Evolutionary conservation across 495 filamentous ascomycete genomes (phyloP), one percentile per base, ranked within the genome.

Genomic region (Xylaria palmicola): DNA sequence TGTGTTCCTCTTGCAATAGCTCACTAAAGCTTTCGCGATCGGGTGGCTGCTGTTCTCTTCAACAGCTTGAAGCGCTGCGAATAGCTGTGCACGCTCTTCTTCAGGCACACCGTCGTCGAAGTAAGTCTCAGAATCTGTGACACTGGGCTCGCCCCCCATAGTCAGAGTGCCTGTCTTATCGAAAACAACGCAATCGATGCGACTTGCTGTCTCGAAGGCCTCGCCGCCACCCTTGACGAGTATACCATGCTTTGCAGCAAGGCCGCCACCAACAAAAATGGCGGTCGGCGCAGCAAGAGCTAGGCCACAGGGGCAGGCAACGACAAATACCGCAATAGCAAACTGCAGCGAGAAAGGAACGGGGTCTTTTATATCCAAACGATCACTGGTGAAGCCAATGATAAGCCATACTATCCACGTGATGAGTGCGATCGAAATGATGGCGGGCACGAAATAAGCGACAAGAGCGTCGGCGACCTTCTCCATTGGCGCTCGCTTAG

Each of bases 131-230:
- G 88, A 83, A 45, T 95, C 88, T 0, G 91, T 90, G 24, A 98
- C 87, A 8, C 75, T 86, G 0, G 93, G 85, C 55, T 92, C 88
- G 34, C 90, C 91, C 36, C 93, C 93, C 65, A 90, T 77, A 0
- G 93, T 98, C 49, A 98, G 75, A 1, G 93, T 98, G 0, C 93
- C 93, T 0, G 93, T 98, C 78, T 98, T 98, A 77, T 98, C 93
- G 66, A 98, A 97, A 13, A 97, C 91, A 20, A 97, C 85, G 56
- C 86, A 88, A 70, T 95, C 90, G 6, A 97, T 80, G 4, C 81
- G 81, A 63, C 91, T 95, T 10, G 94, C 92, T 76, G 95, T 92
- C 73, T 98, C 90, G 67, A 98, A 97, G 1, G 94, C 93, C 68
- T 96, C 91, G 24, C 93, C 94, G 17, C 93, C 93, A n/a, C 93